Conservation (phyloP, 2,329 filamentous ascomycete species). For the Colletotrichum tropicicola region DNA sequence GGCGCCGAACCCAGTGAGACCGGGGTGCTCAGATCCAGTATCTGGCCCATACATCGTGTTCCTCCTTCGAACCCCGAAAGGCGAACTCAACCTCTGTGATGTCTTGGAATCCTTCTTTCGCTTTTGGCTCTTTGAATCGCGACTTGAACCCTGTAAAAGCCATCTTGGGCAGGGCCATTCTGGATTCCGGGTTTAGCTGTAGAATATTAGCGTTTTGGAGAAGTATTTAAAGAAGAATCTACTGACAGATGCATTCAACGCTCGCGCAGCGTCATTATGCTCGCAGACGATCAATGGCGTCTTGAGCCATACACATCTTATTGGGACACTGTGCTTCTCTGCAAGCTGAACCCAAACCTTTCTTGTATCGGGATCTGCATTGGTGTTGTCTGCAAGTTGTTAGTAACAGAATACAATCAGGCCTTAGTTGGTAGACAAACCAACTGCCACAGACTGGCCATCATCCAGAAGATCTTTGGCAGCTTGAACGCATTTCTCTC, state of each 20-base stretch:
- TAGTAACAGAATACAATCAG: not conserved
- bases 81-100: slow-evolving; percentile 79
- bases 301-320: slow-evolving; percentile 88
- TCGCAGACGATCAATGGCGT: slow-evolving; percentile 74
- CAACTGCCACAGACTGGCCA: slow-evolving; percentile 78
- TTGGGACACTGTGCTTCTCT: slow-evolving; percentile 73
- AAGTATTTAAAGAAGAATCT: too few relatives aligned
- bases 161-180: slow-evolving; percentile 76
- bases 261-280: slow-evolving; percentile 88
- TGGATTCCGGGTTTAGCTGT: slow-evolving; percentile 83
- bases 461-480: slow-evolving; percentile 72
- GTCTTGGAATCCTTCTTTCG: slow-evolving; percentile 85
- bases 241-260: slow-evolving; percentile 63
- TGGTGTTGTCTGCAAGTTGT: slow-evolving; percentile 83
- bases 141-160: slow-evolving; percentile 82
- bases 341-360: slow-evolving; percentile 83
- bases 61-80: slow-evolving; percentile 75
- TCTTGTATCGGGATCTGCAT: slow-evolving; percentile 81
- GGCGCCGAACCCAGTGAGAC: too few relatives aligned
- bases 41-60: slow-evolving; percentile 76
- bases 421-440: slow-evolving; percentile 57
- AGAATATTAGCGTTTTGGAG: not conserved
- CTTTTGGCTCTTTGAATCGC: slow-evolving; percentile 76
- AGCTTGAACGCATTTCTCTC: slow-evolving; percentile 75
- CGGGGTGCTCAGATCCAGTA: slow-evolving; percentile 82